Percentiles rank a stretch among this genome's conserved stretches.
Conservation (phyloP, 345 rosid genomes). For the Dimocarpus longan region DNA sequence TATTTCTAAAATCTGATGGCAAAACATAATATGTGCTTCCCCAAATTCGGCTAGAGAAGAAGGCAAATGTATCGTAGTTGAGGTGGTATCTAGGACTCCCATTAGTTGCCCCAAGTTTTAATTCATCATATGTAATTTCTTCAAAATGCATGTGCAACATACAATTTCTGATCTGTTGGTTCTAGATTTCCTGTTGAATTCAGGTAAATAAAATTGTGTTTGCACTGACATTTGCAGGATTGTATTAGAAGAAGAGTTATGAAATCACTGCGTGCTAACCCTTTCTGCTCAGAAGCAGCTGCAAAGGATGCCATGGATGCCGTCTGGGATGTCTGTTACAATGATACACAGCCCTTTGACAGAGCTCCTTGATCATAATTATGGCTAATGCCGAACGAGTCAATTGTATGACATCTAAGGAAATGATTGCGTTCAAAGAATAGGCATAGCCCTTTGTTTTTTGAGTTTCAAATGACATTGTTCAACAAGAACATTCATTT, state of each 20-base stretch:
- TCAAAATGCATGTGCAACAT: background rate
- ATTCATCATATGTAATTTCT: background rate
- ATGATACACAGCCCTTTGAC: conserved; percentile 91
- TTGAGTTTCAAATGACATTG: background rate
- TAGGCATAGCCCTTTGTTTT: background rate
- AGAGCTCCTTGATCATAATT: conserved; percentile 73
- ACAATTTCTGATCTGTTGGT: background rate
- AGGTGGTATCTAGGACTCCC: background rate
- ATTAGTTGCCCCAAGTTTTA: background rate
- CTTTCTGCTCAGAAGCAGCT: conserved; percentile 78
- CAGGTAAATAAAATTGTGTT: conserved; percentile 4
- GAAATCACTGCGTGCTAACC: conserved; percentile 69
- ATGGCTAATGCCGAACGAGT: background rate
- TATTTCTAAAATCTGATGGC: background rate
- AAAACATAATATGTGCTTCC: background rate
- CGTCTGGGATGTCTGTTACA: conserved; percentile 93
- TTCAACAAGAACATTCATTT: conserved; percentile 2
- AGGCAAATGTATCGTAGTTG: background rate
- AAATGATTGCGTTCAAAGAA: background rate
- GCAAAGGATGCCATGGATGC: conserved; percentile 91
- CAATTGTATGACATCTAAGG: background rate
- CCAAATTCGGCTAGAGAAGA: background rate
- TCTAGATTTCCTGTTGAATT: conserved; percentile 1
- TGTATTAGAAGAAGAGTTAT: conserved; percentile 85
- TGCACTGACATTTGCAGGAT: conserved; percentile 51